These are phyloP conservation scores for Alternaria panax DNA, from an alignment of 2,329 filamentous ascomycete species.

Conservation along the genomic window DNA sequence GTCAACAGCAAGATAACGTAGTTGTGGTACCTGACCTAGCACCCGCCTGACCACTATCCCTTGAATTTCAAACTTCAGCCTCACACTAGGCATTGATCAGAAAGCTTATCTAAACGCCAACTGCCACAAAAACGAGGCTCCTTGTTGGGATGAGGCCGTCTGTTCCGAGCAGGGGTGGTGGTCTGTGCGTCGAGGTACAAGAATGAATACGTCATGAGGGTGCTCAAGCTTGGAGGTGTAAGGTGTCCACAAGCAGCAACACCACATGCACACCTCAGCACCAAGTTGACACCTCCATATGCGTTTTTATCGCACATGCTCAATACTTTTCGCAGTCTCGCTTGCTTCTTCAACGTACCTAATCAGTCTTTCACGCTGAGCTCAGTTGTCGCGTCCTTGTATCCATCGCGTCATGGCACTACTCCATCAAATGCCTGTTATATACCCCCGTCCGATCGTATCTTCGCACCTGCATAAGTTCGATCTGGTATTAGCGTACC, in stretches of 20 bases:
- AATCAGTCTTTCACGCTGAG: neutral
- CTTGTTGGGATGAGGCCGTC: neutral
- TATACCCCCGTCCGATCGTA: neutral
- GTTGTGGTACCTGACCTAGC: neutral
- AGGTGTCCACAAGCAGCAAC: neutral
- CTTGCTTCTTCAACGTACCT: neutral
- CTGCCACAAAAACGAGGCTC: neutral
- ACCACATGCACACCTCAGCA: neutral
- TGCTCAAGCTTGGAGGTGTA: neutral
- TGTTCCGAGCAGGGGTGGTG: neutral
- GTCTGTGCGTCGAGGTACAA: slow-evolving; percentile 1
- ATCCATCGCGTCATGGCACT: neutral
- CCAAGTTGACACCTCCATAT: neutral
- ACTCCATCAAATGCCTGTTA: neutral
- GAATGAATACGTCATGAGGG: neutral
- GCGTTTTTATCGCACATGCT: neutral
- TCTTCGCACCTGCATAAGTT: neutral
- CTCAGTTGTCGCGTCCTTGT: neutral
- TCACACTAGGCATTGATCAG: neutral
- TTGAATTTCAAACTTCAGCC: neutral
- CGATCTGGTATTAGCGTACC: neutral
- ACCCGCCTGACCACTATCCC: neutral
- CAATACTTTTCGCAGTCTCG: neutral
- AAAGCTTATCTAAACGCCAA: slow-evolving; percentile 10
- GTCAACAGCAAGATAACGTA: neutral